phyloP scores from a whole-genome alignment of 768 basidiomycete genomes.

The Boletus edulis region DNA sequence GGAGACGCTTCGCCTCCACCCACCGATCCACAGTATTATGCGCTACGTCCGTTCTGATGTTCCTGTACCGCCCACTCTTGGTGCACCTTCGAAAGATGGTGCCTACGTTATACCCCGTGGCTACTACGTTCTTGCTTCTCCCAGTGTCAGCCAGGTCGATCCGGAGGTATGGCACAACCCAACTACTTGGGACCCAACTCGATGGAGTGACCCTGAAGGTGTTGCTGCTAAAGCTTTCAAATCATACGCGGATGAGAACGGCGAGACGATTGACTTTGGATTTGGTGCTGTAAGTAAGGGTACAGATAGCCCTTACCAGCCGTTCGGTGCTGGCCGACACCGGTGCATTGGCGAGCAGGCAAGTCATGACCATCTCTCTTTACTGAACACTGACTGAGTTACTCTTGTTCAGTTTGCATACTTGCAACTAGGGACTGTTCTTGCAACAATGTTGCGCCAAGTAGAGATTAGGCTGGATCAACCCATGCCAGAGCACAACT shows the following conservation, averaged over 20 bases:
- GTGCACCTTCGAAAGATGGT: constrained; percentile 70
- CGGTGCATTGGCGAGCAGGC: constrained; percentile 92
- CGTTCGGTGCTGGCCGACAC: constrained; percentile 96
- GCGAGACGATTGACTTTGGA: constrained; percentile 94
- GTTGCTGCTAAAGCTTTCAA: constrained; percentile 76
- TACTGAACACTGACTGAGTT: constrained; percentile 2
- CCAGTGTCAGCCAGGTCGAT: constrained; percentile 86
- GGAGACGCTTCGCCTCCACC: constrained; percentile 90
- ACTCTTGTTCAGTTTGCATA: constrained; percentile 73
- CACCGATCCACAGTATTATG: constrained; percentile 95
- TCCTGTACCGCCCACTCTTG: constrained; percentile 74
- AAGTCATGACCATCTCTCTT: constrained; percentile 12
- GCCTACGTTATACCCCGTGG: constrained; percentile 89
- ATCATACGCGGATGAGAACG: constrained; percentile 67
- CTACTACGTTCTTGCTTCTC: constrained; percentile 85
- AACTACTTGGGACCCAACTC: constrained; percentile 67
- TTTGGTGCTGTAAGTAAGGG: constrained; percentile 96
- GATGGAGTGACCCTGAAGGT: constrained; percentile 87
- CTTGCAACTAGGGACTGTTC: constrained; percentile 83
- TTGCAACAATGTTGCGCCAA: constrained; percentile 73
- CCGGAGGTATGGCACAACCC: constrained; percentile 77
- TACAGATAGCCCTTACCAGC: constrained; percentile 94
- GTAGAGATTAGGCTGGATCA: constrained; percentile 67
- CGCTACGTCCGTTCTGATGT: constrained; percentile 88
- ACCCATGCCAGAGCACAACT: constrained; percentile 79